Evolutionary conservation across 2,329 filamentous ascomycete genomes (phyloP), one percentile per base, ranked within the genome.

Genomic region (Sporothrix dimorphospora): DNA sequence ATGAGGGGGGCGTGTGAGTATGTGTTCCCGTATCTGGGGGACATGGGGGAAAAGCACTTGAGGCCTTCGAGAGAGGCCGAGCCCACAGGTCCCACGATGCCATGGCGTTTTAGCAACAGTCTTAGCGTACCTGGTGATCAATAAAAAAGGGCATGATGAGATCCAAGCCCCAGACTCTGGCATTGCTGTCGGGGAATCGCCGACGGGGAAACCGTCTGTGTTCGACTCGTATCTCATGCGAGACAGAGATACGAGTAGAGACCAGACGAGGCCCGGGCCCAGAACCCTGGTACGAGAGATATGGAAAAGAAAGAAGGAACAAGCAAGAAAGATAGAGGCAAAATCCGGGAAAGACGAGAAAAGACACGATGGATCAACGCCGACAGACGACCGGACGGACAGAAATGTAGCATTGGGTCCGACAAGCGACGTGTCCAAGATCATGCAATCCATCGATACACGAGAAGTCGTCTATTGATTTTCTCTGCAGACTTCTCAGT

Each of bases 41-140:
- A 12, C 14, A 30, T 14, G 14, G n/a, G 21, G 34, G n/a, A 27
- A 19, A 27, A 57, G 45, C 24, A 27, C 24, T 57, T 57, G 30
- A 34, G 30, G 30, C n/a, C n/a, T 34, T 34, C 30, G 38, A 24
- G 4, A 40, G 57, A 61, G 57, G 30, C 51, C 27, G 7, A 24
- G 19, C 30, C 30, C 55, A 16, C 55, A n/a, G 30, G 19, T 40
- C 57, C 57, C 8, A 61, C 30, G 55, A 59, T 61, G 12, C 59
- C 38, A 45, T 45, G 38, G 59, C 21, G 38, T 27, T 63, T 63
- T 63, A 63, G 12, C 21, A 63, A 42, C 6, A 14, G 59, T 21
- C n/a, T 45, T 65, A 45, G 59, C 38, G 59, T 21, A 21, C 57
- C 57, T 40, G 34, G 57, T 27, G 38, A 27, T 27, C 59, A 65